A percentile compares a stretch with the other conserved stretches of the same genome.
Conservation (phyloP, 257 asterid genomes). For the Dorcoceras hygrometricum region DNA sequence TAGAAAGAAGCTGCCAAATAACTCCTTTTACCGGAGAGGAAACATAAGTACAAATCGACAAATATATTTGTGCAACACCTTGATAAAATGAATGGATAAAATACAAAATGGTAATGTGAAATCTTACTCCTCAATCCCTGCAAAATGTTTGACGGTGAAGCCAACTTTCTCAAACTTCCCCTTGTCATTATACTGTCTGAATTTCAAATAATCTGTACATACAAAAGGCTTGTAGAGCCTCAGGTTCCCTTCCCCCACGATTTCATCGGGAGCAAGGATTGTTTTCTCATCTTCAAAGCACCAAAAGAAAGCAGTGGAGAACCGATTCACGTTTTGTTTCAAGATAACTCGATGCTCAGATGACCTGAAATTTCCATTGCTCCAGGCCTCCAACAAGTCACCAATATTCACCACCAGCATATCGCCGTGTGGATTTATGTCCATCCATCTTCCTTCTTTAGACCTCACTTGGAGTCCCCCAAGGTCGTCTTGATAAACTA, state of each 20-base stretch:
- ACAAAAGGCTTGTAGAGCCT: slow-evolving; percentile 57
- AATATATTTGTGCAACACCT: slow-evolving; percentile 8
- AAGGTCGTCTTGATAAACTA: slow-evolving; percentile 55
- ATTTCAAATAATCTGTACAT: slow-evolving; percentile 49
- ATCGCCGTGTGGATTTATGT: slow-evolving; percentile 39
- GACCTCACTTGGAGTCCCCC: slow-evolving; percentile 81
- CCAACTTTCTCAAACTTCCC: slow-evolving; percentile 67
- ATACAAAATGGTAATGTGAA: neutral
- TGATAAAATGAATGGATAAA: neutral
- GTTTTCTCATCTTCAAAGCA: slow-evolving; percentile 51
- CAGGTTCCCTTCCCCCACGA: slow-evolving; percentile 39
- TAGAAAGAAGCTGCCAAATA: neutral
- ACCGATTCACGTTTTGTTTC: slow-evolving; percentile 32
- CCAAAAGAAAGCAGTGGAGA: slow-evolving; percentile 68
- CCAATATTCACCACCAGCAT: slow-evolving; percentile 60
- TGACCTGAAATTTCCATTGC: slow-evolving; percentile 49
- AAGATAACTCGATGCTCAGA: slow-evolving; percentile 61
- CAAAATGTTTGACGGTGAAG: slow-evolving; percentile 55
- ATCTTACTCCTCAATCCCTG: slow-evolving; percentile 38
- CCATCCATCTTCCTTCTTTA: slow-evolving; percentile 68
- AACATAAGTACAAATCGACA: slow-evolving; percentile 14
- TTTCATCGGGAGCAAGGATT: slow-evolving; percentile 42
- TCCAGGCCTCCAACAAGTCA: slow-evolving; percentile 69
- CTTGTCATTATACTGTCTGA: slow-evolving; percentile 48
- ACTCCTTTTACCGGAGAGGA: slow-evolving; percentile 16